phyloP scores from a whole-genome alignment of 306 rosid genomes.

The Cyamopsis tetragonoloba region DNA sequence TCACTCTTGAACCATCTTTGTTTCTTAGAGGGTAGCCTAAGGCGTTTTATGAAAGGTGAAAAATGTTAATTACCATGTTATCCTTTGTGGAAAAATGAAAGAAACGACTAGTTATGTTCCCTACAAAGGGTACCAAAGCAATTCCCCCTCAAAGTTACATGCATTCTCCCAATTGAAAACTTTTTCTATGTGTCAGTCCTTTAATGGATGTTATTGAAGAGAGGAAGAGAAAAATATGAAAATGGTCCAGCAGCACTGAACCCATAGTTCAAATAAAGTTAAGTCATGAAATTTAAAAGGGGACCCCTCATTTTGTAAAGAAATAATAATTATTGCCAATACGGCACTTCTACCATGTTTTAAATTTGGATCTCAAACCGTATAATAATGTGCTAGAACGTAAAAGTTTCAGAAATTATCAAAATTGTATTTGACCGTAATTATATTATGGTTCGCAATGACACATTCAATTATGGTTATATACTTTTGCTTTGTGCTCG shows the following conservation, averaged over 20 bases:
- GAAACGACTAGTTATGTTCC: constrained; percentile 43
- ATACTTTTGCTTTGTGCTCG: too few relatives aligned
- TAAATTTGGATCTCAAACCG: too few relatives aligned
- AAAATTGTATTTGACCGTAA: too few relatives aligned
- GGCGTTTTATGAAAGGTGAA: constrained; percentile 1
- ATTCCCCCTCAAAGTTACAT: constrained; percentile 28
- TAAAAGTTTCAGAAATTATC: too few relatives aligned
- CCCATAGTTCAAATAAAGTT: constrained; percentile 37
- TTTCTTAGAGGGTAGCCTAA: too few relatives aligned
- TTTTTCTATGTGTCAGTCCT: constrained; percentile 26
- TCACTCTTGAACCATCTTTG: too few relatives aligned
- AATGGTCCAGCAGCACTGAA: constrained; percentile 47
- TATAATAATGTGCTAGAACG: too few relatives aligned
- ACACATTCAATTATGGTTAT: too few relatives aligned
- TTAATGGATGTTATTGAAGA: constrained; percentile 25
- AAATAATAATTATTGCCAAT: constrained; percentile 36
- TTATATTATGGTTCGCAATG: too few relatives aligned
- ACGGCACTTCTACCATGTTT: constrained; percentile 59
- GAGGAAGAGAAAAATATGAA: not conserved
- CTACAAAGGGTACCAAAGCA: constrained; percentile 32
- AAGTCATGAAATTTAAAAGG: too few relatives aligned
- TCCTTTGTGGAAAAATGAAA: constrained; percentile 34
- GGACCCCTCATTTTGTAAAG: constrained; percentile 31
- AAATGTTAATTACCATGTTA: not conserved
- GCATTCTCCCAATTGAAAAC: not conserved